phyloP scores from a whole-genome alignment of 164 flowering plant species.

The Akebia trifoliata region DNA sequence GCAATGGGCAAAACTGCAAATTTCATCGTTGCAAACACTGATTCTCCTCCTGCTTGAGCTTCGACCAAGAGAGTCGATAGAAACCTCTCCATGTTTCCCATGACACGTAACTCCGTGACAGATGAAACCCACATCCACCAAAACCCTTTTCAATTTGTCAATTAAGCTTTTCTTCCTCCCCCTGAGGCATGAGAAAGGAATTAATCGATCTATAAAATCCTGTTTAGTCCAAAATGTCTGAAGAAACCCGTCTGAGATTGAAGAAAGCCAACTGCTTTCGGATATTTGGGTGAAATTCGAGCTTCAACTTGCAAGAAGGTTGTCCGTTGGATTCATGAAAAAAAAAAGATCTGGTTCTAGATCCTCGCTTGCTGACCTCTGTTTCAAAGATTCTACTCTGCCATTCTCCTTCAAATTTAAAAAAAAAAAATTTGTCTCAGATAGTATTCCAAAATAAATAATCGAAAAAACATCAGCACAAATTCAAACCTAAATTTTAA shows the following conservation, averaged over 20 bases:
- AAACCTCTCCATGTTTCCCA: constrained; percentile 33
- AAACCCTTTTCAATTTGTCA: not conserved
- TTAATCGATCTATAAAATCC: not conserved
- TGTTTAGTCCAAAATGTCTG: not conserved
- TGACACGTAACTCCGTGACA: not conserved
- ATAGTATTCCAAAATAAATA: no score
- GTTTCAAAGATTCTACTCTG: no score
- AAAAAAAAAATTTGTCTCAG: no score
- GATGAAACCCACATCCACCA: not conserved
- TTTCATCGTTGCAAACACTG: constrained; percentile 52
- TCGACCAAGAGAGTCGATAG: constrained; percentile 21
- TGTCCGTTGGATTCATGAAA: not conserved
- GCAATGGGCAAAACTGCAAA: constrained; percentile 91
- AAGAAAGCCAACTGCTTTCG: not conserved
- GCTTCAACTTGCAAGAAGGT: not conserved
- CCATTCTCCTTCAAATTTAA: no score
- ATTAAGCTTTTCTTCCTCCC: not conserved
- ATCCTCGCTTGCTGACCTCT: no score
- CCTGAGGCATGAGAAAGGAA: not conserved
- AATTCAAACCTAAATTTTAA: no score
- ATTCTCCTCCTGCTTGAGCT: constrained; percentile 39
- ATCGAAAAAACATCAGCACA: no score
- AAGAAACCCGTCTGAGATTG: not conserved
- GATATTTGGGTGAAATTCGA: not conserved
- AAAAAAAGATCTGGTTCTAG: no score